Evolutionary conservation across 371 early-diverging fungal genomes (phyloP), one percentile per base, ranked within the genome.

Genomic region (Cokeromyces recurvatus): DNA sequence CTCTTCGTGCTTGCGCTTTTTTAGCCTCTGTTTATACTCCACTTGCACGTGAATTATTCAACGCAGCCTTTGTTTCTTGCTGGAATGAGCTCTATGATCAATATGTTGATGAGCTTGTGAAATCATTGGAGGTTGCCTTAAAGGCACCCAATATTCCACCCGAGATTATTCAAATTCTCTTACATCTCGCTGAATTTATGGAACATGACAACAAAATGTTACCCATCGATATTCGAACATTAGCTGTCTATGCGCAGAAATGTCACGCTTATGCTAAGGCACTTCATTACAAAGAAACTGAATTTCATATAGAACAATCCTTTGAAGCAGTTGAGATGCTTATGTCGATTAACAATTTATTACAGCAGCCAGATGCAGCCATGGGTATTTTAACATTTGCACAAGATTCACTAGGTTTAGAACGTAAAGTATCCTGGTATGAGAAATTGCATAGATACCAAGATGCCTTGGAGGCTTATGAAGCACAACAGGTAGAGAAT

Each of bases 101-200:
- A 53, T 89, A 89, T 67, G 90, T 94, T 44, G 95, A 94, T 48
- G 97, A 94, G 52, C 73, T 98, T 11, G 92, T 95, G 1, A 65
- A 67, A 10, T 84, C 90, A 1, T 66, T 97, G 15, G 92, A 94
- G 60, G 85, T 82, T 2, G 98, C 96, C 5, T 71, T 95, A 7
- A 78, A 81, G 14, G 88, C 92, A 12, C 80, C 85, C 8, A 90
- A 85, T 32, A 91, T 92, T 32, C 93, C 98, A 6, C 87, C 92
- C 1, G 97, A 98, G 57, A 89, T 94, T 42, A 76, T 94, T 44
- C 94, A 94, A 62, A 86, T 85, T 0, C 70, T 98, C 15, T 77
- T 98, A 24, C 92, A 95, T 49, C 78, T 98, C 17, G 96, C 96
- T 16, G 99, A 96, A 66, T 96, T 94, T 53, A 95, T 98, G 97